A percentile compares a stretch with the other conserved stretches of the same genome.
phyloP scores from a whole-genome alignment of 2,329 filamentous ascomycete species.

The Aspergillus brunneoviolaceus region DNA sequence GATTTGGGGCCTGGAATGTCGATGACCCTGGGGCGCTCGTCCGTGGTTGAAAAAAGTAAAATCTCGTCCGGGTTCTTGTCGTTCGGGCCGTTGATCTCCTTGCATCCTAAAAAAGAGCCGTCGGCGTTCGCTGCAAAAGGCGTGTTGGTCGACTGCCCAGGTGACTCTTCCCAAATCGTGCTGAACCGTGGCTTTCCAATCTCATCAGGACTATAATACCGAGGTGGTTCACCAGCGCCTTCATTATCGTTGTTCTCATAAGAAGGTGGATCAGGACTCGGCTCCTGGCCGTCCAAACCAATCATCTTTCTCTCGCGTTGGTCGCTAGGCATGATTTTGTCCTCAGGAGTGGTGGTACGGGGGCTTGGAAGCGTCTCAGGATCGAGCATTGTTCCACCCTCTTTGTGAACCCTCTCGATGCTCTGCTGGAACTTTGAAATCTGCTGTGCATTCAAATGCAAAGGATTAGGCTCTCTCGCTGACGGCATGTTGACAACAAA shows the following conservation, averaged over 20 bases:
- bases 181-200: slow-evolving; percentile 39
- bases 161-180: slow-evolving; percentile 37
- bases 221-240: slow-evolving; percentile 8
- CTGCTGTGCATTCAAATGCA: slow-evolving; percentile 40
- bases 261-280: slow-evolving; percentile 4
- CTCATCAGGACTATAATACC: slow-evolving; percentile 42
- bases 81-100: slow-evolving; percentile 35
- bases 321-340: slow-evolving; percentile 30
- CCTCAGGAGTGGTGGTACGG: slow-evolving; percentile 29
- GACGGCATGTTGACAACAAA: slow-evolving; percentile 47
- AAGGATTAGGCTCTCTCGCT: slow-evolving; percentile 43
- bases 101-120: slow-evolving; percentile 44
- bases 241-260: slow-evolving; percentile 12
- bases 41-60: slow-evolving; percentile 32
- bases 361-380: slow-evolving; percentile 35
- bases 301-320: slow-evolving; percentile 16
- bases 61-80: slow-evolving; percentile 42
- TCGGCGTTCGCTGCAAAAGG: slow-evolving; percentile 24
- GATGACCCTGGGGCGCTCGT: slow-evolving; percentile 25
- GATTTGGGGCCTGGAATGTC: slow-evolving; percentile 23
- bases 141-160: slow-evolving; percentile 24
- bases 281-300: slow-evolving; percentile 23
- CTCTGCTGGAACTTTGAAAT: slow-evolving; percentile 41
- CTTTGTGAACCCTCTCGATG: slow-evolving; percentile 33
- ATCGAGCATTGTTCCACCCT: slow-evolving; percentile 32